Percentiles rank a stretch among this genome's conserved stretches.
phyloP scores from a whole-genome alignment of 1,139 yeast genomes.

The Citeromyces hawaiiensis region DNA sequence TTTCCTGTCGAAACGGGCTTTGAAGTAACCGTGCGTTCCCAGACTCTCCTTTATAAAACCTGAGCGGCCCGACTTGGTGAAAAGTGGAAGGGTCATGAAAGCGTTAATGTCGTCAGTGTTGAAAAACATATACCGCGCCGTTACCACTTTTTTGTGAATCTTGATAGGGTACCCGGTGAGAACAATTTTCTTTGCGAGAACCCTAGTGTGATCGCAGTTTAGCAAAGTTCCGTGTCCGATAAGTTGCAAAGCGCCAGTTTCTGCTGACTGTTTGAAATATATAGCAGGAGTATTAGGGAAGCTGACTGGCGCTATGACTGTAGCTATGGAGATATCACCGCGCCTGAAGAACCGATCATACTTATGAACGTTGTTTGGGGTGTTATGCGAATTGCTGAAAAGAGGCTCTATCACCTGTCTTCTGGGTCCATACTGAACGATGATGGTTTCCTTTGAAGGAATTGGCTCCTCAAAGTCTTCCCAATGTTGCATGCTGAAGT shows the following conservation, averaged over 20 bases:
- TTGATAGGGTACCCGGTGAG: constrained; percentile 93
- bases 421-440: constrained; percentile 91
- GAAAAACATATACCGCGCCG: constrained; percentile 96
- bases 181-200: constrained; percentile 77
- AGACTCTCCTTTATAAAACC: constrained; percentile 91
- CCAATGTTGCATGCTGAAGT: constrained; percentile 77
- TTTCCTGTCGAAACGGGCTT: constrained; percentile 89
- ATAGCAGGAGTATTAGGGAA: constrained; percentile 77
- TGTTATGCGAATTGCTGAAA: constrained; percentile 68
- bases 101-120: constrained; percentile 78
- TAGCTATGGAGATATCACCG: constrained; percentile 66
- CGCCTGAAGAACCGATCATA: constrained; percentile 75
- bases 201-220: constrained; percentile 75
- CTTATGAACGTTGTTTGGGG: constrained; percentile 78
- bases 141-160: constrained; percentile 84
- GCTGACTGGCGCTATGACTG: constrained; percentile 81
- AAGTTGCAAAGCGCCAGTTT: constrained; percentile 42
- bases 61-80: constrained; percentile 82
- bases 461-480: constrained; percentile 80
- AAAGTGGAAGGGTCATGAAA: constrained; percentile 87
- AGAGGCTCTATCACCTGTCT: constrained; percentile 77
- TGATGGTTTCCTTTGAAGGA: constrained; percentile 62
- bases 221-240: constrained; percentile 86
- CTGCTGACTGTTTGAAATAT: constrained; percentile 39
- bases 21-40: constrained; percentile 98